A percentile compares a stretch with the other conserved stretches of the same genome.
Evolutionary conservation across 176 grass and related monocot species (phyloP).

Genomic region (Rhynchospora tenuis): DNA sequence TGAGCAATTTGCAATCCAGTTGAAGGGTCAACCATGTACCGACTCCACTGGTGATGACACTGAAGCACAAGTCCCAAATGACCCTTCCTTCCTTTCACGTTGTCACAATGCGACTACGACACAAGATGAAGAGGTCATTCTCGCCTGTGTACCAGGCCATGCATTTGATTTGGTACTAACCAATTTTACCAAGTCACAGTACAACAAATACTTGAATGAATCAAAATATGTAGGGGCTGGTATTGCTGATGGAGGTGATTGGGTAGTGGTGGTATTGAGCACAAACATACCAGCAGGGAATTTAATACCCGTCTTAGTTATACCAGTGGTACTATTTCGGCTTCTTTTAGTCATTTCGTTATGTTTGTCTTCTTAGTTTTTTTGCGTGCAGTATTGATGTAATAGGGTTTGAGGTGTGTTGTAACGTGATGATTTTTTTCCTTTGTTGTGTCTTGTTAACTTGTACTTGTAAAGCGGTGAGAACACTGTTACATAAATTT

Average conservation of each 20-base stretch:
- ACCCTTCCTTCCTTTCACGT: slow-evolving; percentile 43
- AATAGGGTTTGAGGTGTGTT: background rate
- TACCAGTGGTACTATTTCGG: slow-evolving; percentile 23
- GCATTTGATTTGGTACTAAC: slow-evolving; percentile 51
- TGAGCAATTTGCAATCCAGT: slow-evolving; percentile 69
- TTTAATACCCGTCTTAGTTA: slow-evolving; percentile 45
- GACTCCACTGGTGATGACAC: slow-evolving; percentile 87
- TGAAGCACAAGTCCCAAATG: slow-evolving; percentile 76
- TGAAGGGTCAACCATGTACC: slow-evolving; percentile 69
- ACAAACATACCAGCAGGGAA: slow-evolving; percentile 45
- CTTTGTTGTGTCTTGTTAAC: slow-evolving; percentile 1
- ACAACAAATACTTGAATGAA: slow-evolving; percentile 67
- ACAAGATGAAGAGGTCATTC: slow-evolving; percentile 64
- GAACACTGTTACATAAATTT: background rate
- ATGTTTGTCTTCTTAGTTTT: slow-evolving; percentile 44
- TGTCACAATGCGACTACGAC: slow-evolving; percentile 87
- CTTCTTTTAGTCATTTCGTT: slow-evolving; percentile 25
- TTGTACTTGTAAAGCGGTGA: background rate
- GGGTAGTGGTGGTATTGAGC: slow-evolving; percentile 88
- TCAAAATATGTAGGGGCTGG: slow-evolving; percentile 51
- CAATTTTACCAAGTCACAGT: slow-evolving; percentile 93
- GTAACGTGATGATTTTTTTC: background rate
- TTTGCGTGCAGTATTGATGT: slow-evolving; percentile 44
- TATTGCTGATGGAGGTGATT: slow-evolving; percentile 76
- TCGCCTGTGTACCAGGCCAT: slow-evolving; percentile 61